These are phyloP conservation scores for Hypoxylon rickii DNA, from an alignment of 495 filamentous ascomycete genomes.

Conservation along the genomic window DNA sequence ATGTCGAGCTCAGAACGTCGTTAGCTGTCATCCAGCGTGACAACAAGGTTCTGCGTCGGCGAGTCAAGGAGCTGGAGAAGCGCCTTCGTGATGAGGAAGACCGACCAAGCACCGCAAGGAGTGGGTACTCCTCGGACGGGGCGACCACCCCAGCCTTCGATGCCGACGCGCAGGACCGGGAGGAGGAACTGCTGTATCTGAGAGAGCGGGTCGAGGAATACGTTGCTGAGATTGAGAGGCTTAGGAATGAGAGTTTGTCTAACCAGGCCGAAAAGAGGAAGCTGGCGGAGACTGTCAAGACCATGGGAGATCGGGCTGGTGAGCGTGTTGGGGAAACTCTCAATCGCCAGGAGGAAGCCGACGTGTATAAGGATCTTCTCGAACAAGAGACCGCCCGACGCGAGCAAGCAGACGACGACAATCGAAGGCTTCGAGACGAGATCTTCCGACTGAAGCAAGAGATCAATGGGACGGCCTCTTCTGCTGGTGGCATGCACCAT, in stretches of 20 bases:
- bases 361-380: constrained; percentile 94
- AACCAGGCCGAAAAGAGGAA: constrained; percentile 81
- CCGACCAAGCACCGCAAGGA: constrained; percentile 58
- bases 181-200: constrained; percentile 82
- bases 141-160: constrained; percentile 54
- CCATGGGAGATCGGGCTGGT: constrained; percentile 66
- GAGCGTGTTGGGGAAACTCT: constrained; percentile 63
- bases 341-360: constrained; percentile 82
- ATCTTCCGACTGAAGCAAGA: constrained; percentile 74
- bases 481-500: constrained; percentile 51
- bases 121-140: constrained; percentile 52
- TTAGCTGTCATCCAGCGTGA: constrained; percentile 87
- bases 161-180: constrained; percentile 70
- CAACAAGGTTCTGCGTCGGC: constrained; percentile 75
- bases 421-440: constrained; percentile 82
- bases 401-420: constrained; percentile 89
- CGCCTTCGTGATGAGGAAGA: constrained; percentile 75
- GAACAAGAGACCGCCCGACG: constrained; percentile 88
- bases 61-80: constrained; percentile 83
- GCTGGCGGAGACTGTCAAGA: constrained; percentile 76
- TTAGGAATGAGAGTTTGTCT: constrained; percentile 73
- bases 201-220: constrained; percentile 83
- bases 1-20: constrained; percentile 90
- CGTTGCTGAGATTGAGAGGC: constrained; percentile 78
- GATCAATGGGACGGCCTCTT: constrained; percentile 39